Conservation (phyloP, 768 basidiomycete genomes). For the Serendipita sp. region DNA sequence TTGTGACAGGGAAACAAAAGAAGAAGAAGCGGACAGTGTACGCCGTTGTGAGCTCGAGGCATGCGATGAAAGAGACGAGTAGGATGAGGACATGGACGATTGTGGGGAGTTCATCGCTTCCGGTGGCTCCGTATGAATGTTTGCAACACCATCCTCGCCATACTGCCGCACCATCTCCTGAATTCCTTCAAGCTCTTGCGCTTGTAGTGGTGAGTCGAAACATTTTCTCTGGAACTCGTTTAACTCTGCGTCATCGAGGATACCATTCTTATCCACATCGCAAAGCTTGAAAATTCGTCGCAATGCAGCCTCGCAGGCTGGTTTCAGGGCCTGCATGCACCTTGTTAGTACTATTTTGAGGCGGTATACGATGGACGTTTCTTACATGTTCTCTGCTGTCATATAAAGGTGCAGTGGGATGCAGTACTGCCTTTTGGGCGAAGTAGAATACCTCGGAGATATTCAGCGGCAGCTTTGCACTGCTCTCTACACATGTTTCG, state of each 20-base stretch:
- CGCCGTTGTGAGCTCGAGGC: constrained; percentile 13
- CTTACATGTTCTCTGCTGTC: constrained; percentile 88
- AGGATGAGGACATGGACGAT: constrained; percentile 7
- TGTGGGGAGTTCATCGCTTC: not conserved
- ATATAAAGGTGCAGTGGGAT: constrained; percentile 92
- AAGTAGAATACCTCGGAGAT: constrained; percentile 97
- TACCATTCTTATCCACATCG: constrained; percentile 84
- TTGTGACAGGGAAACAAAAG: not conserved
- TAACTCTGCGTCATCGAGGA: constrained; percentile 76
- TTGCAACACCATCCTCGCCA: constrained; percentile 51
- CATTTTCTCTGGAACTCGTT: constrained; percentile 98
- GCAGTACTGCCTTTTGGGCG: constrained; percentile 92
- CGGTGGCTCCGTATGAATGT: constrained; percentile 22
- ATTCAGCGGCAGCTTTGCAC: constrained; percentile 78
- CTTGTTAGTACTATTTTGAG: constrained; percentile 6
- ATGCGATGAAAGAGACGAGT: constrained; percentile 12
- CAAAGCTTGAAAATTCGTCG: constrained; percentile 92
- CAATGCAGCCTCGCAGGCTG: constrained; percentile 74
- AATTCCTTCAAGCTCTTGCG: constrained; percentile 92
- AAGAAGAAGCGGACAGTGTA: constrained; percentile 5
- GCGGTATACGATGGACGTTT: constrained; percentile 1
- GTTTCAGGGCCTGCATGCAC: constrained; percentile 60
- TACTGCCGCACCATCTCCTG: constrained; percentile 76
- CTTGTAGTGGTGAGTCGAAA: constrained; percentile 82
- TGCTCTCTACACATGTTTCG: constrained; percentile 94